phyloP scores from a whole-genome alignment of 2,329 filamentous ascomycete genomes.

The Phoma herbarum region DNA sequence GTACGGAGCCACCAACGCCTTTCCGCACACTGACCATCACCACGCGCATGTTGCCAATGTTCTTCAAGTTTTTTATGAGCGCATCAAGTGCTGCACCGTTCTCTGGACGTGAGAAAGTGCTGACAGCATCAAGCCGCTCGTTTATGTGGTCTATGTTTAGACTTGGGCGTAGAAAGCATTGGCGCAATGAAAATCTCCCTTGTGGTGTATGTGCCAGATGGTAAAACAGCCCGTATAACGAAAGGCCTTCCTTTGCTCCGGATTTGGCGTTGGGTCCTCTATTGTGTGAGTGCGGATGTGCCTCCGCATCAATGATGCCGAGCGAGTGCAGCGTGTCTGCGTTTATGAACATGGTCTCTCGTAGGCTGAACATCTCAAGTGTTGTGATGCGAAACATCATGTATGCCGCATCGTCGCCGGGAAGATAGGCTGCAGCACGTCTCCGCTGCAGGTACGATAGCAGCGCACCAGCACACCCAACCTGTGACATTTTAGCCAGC shows the following conservation, averaged over 20 bases:
- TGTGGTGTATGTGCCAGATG: constrained; percentile 79
- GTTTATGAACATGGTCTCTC: constrained; percentile 77
- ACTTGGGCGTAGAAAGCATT: constrained; percentile 82
- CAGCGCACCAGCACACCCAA: constrained; percentile 88
- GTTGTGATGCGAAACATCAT: constrained; percentile 67
- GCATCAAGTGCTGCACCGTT: constrained; percentile 67
- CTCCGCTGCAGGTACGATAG: constrained; percentile 79
- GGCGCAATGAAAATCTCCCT: constrained; percentile 76
- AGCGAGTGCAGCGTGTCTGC: constrained; percentile 81
- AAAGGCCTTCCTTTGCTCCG: constrained; percentile 80
- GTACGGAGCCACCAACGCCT: constrained; percentile 69
- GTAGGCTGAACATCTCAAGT: constrained; percentile 79
- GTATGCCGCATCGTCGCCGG: constrained; percentile 65
- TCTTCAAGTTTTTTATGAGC: constrained; percentile 70
- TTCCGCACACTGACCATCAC: constrained; percentile 76
- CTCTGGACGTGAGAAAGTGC: constrained; percentile 70
- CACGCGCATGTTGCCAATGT: constrained; percentile 77
- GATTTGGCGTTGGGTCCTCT: constrained; percentile 71
- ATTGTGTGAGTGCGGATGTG: constrained; percentile 81
- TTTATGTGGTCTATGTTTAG: constrained; percentile 72
- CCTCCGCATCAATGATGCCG: constrained; percentile 84
- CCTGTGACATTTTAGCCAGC: constrained; percentile 48
- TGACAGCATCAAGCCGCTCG: constrained; percentile 75
- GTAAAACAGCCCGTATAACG: constrained; percentile 83
- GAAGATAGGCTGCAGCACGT: constrained; percentile 68